Evolutionary conservation across 2,329 filamentous ascomycete species (phyloP), one percentile per base, ranked within the genome.

Genomic region (Hypoxylon sp.): DNA sequence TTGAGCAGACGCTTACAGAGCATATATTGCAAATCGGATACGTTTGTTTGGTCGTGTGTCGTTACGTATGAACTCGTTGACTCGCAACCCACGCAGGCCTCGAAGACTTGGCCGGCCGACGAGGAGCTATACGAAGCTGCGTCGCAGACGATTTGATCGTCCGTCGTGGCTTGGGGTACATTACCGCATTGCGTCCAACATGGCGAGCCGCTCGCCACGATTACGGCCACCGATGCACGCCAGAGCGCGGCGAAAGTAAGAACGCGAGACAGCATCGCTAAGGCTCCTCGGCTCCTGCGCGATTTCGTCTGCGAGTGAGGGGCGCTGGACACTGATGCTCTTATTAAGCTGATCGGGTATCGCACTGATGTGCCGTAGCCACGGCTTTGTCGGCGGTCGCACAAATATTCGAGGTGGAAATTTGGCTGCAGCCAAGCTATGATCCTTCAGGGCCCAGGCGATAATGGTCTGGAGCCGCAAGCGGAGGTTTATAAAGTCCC

Each of bases 131-230:
- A 86, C 19, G 75, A 74, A 47, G 69, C 69, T 35, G 85, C 80
- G 2, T 78, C 71, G 77, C 87, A 89, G 46, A 83, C 81, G 44
- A 88, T 78, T 68, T 88, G 86, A 58, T 80, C 78, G 3, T 70
- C 46, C 1, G 82, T 79, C 0, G 86, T 88, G 4, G 78, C 71
- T 11, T 80, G 77, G 39, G 86, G 80, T 3, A 85, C 82, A 63
- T 89, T 89, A 75, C 87, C 87, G 75, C 87, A 89, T 35, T 81
- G 77, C 27, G 78, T 76, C 37, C 79, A 76, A 77, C 87, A 89
- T 15, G 84, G 82, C 21, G 87, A 89, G 35, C 78, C 78, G 0
- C 80, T 71, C 0, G 84, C 78, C 47, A 85, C 84, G 32, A 85
- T 75, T 24, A 88, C 69, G 6, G 78, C 77, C 4, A 67, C 32